Conservation (phyloP, 2,329 filamentous ascomycete genomes). For the Fusarium sp. region DNA sequence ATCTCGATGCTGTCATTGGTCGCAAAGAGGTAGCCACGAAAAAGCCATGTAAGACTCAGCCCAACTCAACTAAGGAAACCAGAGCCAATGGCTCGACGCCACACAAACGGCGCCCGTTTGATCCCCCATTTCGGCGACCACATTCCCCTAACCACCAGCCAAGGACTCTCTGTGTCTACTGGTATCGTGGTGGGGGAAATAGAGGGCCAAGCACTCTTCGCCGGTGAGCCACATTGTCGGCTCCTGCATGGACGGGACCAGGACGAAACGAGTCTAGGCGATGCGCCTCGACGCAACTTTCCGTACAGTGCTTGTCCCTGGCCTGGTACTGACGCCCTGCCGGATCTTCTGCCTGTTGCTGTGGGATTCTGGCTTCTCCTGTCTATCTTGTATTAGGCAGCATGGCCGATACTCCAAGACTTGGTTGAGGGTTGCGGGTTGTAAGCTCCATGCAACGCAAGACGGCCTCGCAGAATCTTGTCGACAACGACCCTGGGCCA, state of each 20-base stretch:
- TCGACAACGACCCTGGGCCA: neutral
- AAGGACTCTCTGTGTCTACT: neutral
- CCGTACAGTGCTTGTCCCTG: slow-evolving; percentile 26
- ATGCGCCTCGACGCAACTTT: slow-evolving; percentile 22
- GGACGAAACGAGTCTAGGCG: slow-evolving; percentile 12
- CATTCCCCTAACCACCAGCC: neutral
- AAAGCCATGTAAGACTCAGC: slow-evolving; percentile 40
- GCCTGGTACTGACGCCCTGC: slow-evolving; percentile 3
- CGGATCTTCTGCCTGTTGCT: slow-evolving; percentile 7
- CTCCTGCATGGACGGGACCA: slow-evolving; percentile 5
- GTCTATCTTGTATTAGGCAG: slow-evolving; percentile 18
- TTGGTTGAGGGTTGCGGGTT: neutral
- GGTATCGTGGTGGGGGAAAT: neutral
- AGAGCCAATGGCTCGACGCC: slow-evolving; percentile 35
- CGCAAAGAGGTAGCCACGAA: slow-evolving; percentile 18
- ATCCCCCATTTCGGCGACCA: slow-evolving; percentile 8
- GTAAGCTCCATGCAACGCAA: slow-evolving; percentile 3
- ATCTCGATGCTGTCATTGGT: slow-evolving; percentile 14
- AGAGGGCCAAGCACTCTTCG: neutral
- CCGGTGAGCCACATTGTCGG: slow-evolving; percentile 19
- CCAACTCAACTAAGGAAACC: slow-evolving; percentile 24
- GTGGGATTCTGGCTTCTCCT: slow-evolving; percentile 3
- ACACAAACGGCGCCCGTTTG: slow-evolving; percentile 28
- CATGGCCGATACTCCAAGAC: slow-evolving; percentile 9
- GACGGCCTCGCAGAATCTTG: neutral